These are phyloP conservation scores for Marasmius sp. DNA, from an alignment of 1,284 basidiomycete genomes.

Conservation along the genomic window DNA sequence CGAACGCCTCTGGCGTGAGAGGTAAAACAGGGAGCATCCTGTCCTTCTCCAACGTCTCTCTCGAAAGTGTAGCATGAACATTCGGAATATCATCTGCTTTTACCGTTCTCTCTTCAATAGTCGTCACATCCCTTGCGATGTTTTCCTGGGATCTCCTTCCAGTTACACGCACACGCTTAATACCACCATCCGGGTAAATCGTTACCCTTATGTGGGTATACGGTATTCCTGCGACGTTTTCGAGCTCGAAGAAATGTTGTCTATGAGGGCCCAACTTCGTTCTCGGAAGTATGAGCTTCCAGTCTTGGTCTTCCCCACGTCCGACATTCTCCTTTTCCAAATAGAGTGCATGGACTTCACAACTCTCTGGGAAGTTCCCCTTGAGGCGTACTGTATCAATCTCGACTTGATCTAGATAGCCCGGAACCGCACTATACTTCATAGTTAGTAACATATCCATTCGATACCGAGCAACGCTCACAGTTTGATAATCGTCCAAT, in stretches of 20 bases:
- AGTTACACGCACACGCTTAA: constrained; percentile 87
- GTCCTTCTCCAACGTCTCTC: constrained; percentile 12
- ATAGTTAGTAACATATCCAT: constrained; percentile 5
- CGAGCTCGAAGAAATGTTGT: constrained; percentile 86
- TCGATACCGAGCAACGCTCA: constrained; percentile 38
- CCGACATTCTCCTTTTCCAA: constrained; percentile 39
- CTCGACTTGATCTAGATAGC: constrained; percentile 77
- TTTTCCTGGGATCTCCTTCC: constrained; percentile 54
- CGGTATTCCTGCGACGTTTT: constrained; percentile 53
- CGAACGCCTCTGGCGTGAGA: constrained; percentile 81
- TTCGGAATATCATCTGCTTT: constrained; percentile 10
- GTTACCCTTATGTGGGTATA: constrained; percentile 89
- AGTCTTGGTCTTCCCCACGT: constrained; percentile 49
- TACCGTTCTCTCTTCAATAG: constrained; percentile 1
- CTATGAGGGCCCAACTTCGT: constrained; percentile 87
- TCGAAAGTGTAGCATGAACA: constrained; percentile 1
- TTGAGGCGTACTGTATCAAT: constrained; percentile 96
- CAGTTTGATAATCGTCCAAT: constrained; percentile 92
- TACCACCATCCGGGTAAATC: constrained; percentile 93
- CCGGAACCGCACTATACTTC: constrained; percentile 58
- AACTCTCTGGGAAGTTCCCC: constrained; percentile 94
- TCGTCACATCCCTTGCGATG: constrained; percentile 4
- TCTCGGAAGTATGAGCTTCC: constrained; percentile 76
- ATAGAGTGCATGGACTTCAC: constrained; percentile 74
- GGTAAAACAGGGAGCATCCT: constrained; percentile 66